A percentile compares a stretch with the other conserved stretches of the same genome.
phyloP scores from a whole-genome alignment of 2,329 filamentous ascomycete genomes.

The Drechslerella coelobrocha region DNA sequence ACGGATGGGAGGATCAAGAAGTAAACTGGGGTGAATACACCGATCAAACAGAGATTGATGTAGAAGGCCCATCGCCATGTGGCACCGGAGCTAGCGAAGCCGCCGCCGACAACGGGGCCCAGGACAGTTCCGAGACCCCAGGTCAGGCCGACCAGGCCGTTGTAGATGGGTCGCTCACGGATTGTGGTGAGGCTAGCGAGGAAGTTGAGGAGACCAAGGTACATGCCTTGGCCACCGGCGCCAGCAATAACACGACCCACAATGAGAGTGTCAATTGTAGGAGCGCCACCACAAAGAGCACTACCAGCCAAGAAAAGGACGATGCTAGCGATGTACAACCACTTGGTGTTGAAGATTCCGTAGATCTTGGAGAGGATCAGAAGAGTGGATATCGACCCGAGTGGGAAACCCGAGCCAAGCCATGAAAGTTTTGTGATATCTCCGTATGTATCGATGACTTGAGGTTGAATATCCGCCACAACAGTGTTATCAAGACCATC shows the following conservation, averaged over 20 bases:
- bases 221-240: conserved; percentile 61
- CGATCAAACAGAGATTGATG: conserved; percentile 65
- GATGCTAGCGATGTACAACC: conserved; percentile 56
- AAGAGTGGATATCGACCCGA: conserved; percentile 60
- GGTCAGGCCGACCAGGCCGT: conserved; percentile 52
- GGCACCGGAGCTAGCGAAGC: conserved; percentile 59
- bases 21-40: conserved; percentile 60
- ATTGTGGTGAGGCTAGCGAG: conserved; percentile 55
- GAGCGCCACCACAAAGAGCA: conserved; percentile 57
- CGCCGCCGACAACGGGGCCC: conserved; percentile 63
- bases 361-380: conserved; percentile 58
- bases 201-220: conserved; percentile 57
- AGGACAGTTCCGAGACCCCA: conserved; percentile 62
- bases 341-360: conserved; percentile 61
- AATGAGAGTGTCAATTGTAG: conserved; percentile 54
- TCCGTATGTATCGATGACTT: conserved; percentile 58
- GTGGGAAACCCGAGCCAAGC: conserved; percentile 59
- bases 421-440: conserved; percentile 59
- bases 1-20: conserved; percentile 60
- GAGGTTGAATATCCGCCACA: conserved; percentile 61
- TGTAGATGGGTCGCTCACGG: conserved; percentile 57
- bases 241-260: conserved; percentile 61
- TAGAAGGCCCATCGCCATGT: conserved; percentile 65
- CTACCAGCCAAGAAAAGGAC: conserved; percentile 57
- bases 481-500: conserved; percentile 62